Conservation (phyloP, 1,284 basidiomycete species). For the Fomitopsis schrenkii region DNA sequence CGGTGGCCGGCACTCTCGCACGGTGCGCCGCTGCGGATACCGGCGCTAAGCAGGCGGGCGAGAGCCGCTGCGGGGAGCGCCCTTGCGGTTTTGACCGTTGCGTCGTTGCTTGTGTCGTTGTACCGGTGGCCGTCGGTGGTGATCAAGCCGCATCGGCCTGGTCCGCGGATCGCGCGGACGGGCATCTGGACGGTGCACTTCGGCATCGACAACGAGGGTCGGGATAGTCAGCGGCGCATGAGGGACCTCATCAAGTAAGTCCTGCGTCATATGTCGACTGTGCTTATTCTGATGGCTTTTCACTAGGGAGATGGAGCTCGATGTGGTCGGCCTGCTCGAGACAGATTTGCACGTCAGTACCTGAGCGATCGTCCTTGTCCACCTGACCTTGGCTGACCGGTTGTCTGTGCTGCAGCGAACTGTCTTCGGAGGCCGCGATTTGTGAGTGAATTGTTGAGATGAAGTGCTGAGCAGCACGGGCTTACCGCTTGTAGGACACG, state of each 20-base stretch:
- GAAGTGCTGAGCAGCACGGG: neutral
- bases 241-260: constrained; percentile 63
- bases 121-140: constrained; percentile 46
- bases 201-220: constrained; percentile 78
- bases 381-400: neutral
- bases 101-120: constrained; percentile 50
- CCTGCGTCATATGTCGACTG: neutral
- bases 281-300: neutral
- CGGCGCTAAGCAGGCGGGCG: constrained; percentile 38
- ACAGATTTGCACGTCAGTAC: constrained; percentile 78
- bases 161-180: constrained; percentile 72
- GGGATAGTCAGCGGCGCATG: constrained; percentile 82
- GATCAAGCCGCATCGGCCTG: constrained; percentile 60
- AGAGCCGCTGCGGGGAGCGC: constrained; percentile 18
- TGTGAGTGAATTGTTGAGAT: constrained; percentile 44
- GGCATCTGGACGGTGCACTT: constrained; percentile 96
- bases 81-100: constrained; percentile 42
- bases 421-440: constrained; percentile 86
- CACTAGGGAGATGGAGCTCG: constrained; percentile 75
- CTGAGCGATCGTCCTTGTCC: neutral
- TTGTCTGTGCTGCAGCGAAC: constrained; percentile 50
- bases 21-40: constrained; percentile 28
- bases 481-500: constrained; percentile 50
- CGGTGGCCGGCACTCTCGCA: constrained; percentile 27
- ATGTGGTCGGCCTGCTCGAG: constrained; percentile 82